Percentiles rank a stretch among this genome's conserved stretches.
Evolutionary conservation across 371 early-diverging fungal genomes (phyloP).

Genomic region (Chytridium lagenaria): DNA sequence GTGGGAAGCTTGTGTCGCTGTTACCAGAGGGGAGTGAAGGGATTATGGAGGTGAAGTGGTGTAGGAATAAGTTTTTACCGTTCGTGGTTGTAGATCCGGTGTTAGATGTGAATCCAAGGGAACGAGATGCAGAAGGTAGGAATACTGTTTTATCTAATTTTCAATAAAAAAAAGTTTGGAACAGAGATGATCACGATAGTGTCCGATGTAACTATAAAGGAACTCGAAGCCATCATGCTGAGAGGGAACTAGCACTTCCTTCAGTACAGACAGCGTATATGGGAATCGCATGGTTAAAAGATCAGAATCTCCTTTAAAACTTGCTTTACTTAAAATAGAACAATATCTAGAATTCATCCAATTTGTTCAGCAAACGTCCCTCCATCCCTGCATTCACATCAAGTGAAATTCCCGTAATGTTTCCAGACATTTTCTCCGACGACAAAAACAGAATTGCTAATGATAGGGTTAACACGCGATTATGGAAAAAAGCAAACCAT

Average conservation of each 20-base stretch:
- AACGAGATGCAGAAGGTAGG: constrained; percentile 65
- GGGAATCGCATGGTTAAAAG: background rate
- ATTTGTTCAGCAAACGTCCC: constrained; percentile 52
- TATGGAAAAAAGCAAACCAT: background rate
- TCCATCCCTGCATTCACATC: constrained; percentile 64
- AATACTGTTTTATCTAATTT: background rate
- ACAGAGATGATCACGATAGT: constrained; percentile 42
- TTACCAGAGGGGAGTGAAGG: constrained; percentile 60
- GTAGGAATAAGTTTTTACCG: constrained; percentile 66
- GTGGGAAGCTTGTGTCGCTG: constrained; percentile 61
- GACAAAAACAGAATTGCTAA: constrained; percentile 53
- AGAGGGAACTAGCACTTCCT: constrained; percentile 45
- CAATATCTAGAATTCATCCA: constrained; percentile 27
- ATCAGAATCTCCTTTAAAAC: background rate
- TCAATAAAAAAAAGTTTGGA: background rate
- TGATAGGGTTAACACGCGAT: background rate
- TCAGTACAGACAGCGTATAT: constrained; percentile 42
- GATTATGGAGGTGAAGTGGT: constrained; percentile 67
- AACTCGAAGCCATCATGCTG: constrained; percentile 37
- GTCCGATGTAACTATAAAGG: constrained; percentile 35
- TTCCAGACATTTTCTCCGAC: constrained; percentile 50
- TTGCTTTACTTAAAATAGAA: no score
- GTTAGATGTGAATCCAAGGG: constrained; percentile 53
- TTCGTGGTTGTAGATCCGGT: constrained; percentile 65
- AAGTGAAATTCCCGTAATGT: constrained; percentile 60